A percentile compares a stretch with the other conserved stretches of the same genome.
phyloP scores from a whole-genome alignment of 108 stramenopile species.

The Nitzschia sp. region DNA sequence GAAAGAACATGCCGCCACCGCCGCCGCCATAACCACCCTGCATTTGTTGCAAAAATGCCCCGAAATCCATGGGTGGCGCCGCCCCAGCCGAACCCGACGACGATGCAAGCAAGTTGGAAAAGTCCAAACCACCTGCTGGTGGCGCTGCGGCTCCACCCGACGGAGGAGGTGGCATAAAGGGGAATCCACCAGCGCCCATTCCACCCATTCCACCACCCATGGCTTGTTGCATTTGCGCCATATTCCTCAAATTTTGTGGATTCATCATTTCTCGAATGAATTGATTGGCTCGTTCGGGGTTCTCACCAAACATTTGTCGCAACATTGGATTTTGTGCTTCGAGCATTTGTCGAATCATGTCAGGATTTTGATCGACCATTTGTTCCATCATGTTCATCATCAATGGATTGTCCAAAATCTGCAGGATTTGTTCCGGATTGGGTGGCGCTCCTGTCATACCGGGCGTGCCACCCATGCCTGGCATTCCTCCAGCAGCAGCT shows the following conservation, averaged over 20 bases:
- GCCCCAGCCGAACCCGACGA: slow-evolving; percentile 13
- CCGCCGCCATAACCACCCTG: slow-evolving; percentile 9
- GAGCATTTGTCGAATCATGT: slow-evolving; percentile 63
- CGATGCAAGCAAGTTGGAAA: slow-evolving; percentile 38
- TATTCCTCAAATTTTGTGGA: slow-evolving; percentile 62
- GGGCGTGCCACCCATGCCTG: background rate
- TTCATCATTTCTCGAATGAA: slow-evolving; percentile 77
- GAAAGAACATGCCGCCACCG: slow-evolving; percentile 27
- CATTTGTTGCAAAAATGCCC: slow-evolving; percentile 25
- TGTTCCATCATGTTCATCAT: slow-evolving; percentile 68
- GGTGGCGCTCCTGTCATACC: slow-evolving; percentile 4
- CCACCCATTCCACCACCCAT: slow-evolving; percentile 47
- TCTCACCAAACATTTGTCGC: slow-evolving; percentile 71
- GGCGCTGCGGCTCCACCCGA: background rate
- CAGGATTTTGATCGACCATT: slow-evolving; percentile 68
- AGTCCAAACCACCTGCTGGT: slow-evolving; percentile 55
- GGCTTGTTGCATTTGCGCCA: slow-evolving; percentile 74
- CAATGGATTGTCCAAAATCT: slow-evolving; percentile 72
- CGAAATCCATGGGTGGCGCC: slow-evolving; percentile 20
- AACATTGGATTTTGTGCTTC: slow-evolving; percentile 74
- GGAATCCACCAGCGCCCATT: slow-evolving; percentile 19
- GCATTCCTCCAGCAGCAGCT: slow-evolving; percentile 1
- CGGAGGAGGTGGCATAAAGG: background rate
- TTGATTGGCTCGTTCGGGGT: slow-evolving; percentile 49
- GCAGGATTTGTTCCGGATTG: slow-evolving; percentile 55